Conservation (phyloP, 371 early-diverging fungal species). For the Rhizomucor miehei region DNA sequence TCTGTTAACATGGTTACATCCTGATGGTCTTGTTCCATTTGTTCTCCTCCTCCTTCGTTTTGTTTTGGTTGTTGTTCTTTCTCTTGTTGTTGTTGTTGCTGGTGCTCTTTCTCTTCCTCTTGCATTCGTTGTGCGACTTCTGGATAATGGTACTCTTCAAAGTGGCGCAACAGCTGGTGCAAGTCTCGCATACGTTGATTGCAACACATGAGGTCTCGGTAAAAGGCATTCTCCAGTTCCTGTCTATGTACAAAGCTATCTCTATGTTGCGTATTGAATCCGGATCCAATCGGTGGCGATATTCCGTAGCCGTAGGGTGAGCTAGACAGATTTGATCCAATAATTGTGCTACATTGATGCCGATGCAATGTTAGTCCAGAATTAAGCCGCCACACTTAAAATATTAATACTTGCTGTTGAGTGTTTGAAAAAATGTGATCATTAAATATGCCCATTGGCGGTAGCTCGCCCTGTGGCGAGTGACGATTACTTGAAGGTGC, state of each 20-base stretch:
- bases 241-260: slow-evolving; percentile 65
- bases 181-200: slow-evolving; percentile 79
- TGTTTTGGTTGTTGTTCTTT: neutral
- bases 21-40: neutral
- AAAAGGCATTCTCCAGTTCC: slow-evolving; percentile 84
- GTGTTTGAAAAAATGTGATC: too few species aligned
- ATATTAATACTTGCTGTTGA: too few species aligned
- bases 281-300: slow-evolving; percentile 16
- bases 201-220: slow-evolving; percentile 90
- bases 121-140: neutral
- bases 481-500: too few species aligned
- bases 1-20: too few species aligned
- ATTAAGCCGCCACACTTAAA: too few species aligned
- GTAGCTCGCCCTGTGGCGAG: too few species aligned
- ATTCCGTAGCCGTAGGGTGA: slow-evolving; percentile 2
- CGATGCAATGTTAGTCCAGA: too few species aligned
- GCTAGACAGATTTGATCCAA: too few species aligned
- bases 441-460: too few species aligned
- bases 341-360: too few species aligned
- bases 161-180: slow-evolving; percentile 91
- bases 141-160: slow-evolving; percentile 72
- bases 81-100: neutral
- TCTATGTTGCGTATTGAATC: slow-evolving; percentile 45
- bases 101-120: neutral
- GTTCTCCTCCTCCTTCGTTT: neutral